These are phyloP conservation scores for Austroboletus novae-zelandiae DNA, from an alignment of 1,284 basidiomycete genomes.

Conservation along the genomic window DNA sequence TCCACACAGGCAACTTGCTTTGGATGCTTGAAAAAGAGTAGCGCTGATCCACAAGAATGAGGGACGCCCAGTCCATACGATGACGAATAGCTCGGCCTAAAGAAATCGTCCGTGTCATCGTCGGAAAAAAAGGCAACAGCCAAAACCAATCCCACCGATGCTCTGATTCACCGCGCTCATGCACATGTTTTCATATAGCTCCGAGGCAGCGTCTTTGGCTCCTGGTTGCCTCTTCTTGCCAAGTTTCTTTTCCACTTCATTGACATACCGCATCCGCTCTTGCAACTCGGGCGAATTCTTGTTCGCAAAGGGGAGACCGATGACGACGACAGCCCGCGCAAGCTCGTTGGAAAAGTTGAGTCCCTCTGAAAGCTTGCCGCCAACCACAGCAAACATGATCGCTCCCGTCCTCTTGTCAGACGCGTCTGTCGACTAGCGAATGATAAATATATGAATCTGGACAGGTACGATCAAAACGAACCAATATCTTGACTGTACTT, in stretches of 20 bases:
- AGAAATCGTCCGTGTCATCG: not conserved
- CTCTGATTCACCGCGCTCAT: constrained; percentile 98
- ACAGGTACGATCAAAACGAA: constrained; percentile 22
- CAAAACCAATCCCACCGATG: constrained; percentile 61
- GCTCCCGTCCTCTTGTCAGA: constrained; percentile 56
- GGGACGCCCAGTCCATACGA: constrained; percentile 80
- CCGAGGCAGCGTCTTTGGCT: constrained; percentile 72
- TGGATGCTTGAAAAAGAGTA: constrained; percentile 69
- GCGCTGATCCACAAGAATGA: constrained; percentile 82
- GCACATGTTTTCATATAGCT: constrained; percentile 91
- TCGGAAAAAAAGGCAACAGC: not conserved
- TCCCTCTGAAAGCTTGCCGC: constrained; percentile 95
- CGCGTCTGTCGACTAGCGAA: constrained; percentile 17
- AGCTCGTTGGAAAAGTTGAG: constrained; percentile 93
- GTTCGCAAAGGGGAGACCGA: constrained; percentile 94
- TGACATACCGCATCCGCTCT: constrained; percentile 89
- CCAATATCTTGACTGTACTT: constrained; percentile 46
- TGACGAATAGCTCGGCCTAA: constrained; percentile 89
- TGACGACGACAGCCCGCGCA: constrained; percentile 84
- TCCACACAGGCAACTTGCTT: constrained; percentile 85
- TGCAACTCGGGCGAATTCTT: constrained; percentile 85
- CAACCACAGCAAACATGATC: constrained; percentile 88
- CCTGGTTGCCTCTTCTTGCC: constrained; percentile 36
- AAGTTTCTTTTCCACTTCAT: constrained; percentile 47
- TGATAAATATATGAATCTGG: not conserved